Conservation (phyloP, 805 yeast genomes). For the Candida awuae region DNA sequence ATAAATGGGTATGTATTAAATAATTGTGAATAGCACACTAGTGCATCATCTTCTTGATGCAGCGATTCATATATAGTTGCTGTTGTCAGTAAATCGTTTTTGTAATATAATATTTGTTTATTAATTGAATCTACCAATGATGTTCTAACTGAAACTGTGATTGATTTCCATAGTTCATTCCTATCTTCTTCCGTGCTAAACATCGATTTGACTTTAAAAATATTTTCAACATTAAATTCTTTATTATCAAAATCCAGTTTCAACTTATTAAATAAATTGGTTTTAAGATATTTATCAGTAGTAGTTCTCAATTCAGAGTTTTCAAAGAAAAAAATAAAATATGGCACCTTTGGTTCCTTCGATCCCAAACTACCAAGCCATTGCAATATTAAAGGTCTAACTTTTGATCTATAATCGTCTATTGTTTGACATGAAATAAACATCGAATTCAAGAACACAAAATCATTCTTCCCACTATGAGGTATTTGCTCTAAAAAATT, state of each 20-base stretch:
- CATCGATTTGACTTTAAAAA: conserved; percentile 33
- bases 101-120: conserved; percentile 34
- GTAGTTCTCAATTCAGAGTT: conserved; percentile 17
- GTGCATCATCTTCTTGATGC: conserved; percentile 53
- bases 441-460: conserved; percentile 50
- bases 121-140: conserved; percentile 48
- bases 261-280: conserved; percentile 26
- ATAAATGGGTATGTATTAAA: conserved; percentile 19
- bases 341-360: conserved; percentile 45
- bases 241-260: conserved; percentile 24
- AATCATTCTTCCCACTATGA: conserved; percentile 7
- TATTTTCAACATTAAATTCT: conserved; percentile 26
- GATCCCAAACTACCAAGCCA: conserved; percentile 53
- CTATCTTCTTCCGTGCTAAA: conserved; percentile 32
- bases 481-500: conserved; percentile 53
- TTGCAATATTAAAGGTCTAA: conserved; percentile 71
- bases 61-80: conserved; percentile 37
- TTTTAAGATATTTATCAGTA: conserved; percentile 23
- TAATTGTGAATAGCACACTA: conserved; percentile 42
- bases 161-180: conserved; percentile 43
- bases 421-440: conserved; percentile 56
- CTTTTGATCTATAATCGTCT: conserved; percentile 71
- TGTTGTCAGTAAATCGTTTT: conserved; percentile 23
- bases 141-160: conserved; percentile 38
- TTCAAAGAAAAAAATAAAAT: conserved; percentile 48